A percentile compares a stretch with the other conserved stretches of the same genome.
These are phyloP conservation scores for Lodderomyces pseudojiufengensis DNA, from an alignment of 1,139 yeast genomes.

Conservation along the genomic window DNA sequence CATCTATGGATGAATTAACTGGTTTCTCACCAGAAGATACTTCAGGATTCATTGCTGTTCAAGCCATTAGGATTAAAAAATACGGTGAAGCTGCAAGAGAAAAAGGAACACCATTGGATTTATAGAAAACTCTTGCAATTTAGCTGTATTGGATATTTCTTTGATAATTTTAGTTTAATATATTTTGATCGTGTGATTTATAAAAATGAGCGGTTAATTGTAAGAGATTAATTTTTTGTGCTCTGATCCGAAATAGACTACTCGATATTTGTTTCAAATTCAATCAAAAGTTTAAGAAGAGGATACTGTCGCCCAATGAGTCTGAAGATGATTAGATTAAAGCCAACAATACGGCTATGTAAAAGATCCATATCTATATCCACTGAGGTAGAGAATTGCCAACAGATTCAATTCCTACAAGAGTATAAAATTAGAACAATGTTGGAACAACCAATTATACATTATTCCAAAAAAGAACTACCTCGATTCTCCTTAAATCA, in stretches of 20 bases:
- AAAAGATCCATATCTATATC: constrained; percentile 2
- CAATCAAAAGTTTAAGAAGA: no score
- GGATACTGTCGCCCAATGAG: no score
- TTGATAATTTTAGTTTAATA: no score
- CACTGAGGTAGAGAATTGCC: constrained; percentile 7
- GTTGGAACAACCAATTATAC: constrained; percentile 48
- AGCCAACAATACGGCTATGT: not conserved
- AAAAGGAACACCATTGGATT: constrained; percentile 52
- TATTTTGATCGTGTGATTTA: no score
- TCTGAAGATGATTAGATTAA: not conserved
- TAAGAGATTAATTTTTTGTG: no score
- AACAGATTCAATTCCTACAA: constrained; percentile 31
- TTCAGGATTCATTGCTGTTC: constrained; percentile 95
- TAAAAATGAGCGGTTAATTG: no score
- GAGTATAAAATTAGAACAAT: constrained; percentile 51
- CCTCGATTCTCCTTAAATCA: constrained; percentile 48
- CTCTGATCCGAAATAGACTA: no score
- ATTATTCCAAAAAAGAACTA: constrained; percentile 44
- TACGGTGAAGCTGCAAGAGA: constrained; percentile 94
- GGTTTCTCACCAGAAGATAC: constrained; percentile 98
- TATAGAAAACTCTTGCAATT: no score
- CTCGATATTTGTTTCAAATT: not conserved
- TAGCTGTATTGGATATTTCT: no score
- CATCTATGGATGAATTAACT: constrained; percentile 98
- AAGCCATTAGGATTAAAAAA: constrained; percentile 96